Evolutionary conservation across 208 protist species (phyloP).

Genomic region (Vickermania spadyakhi): DNA sequence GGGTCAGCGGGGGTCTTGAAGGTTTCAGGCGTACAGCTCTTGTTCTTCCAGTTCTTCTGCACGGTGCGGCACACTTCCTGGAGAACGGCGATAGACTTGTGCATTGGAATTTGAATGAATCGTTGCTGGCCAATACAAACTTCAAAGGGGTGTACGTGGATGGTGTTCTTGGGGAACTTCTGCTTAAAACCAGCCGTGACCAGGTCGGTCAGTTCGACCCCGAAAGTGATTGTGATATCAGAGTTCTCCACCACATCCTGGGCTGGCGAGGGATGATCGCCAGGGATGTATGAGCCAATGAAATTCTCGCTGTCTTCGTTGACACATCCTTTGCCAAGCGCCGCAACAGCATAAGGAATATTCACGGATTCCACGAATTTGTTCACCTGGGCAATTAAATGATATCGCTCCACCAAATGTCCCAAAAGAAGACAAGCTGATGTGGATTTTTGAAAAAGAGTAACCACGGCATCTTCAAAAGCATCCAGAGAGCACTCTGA

Average conservation of each 20-base stretch:
- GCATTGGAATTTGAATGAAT: slow-evolving; percentile 38
- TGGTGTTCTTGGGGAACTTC: slow-evolving; percentile 29
- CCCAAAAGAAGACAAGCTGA: slow-evolving; percentile 27
- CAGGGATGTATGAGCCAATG: slow-evolving; percentile 38
- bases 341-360: slow-evolving; percentile 28
- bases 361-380: slow-evolving; percentile 23
- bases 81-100: slow-evolving; percentile 21
- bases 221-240: slow-evolving; percentile 31
- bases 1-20: slow-evolving; percentile 6
- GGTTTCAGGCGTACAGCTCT: slow-evolving; percentile 20
- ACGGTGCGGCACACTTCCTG: slow-evolving; percentile 21
- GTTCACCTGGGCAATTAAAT: slow-evolving; percentile 13
- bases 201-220: slow-evolving; percentile 29
- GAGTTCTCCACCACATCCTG: slow-evolving; percentile 27
- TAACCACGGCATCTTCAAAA: slow-evolving; percentile 17
- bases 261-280: slow-evolving; percentile 10
- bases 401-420: slow-evolving; percentile 29
- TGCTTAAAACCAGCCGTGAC: slow-evolving; percentile 25
- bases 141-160: slow-evolving; percentile 42
- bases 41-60: slow-evolving; percentile 24
- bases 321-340: slow-evolving; percentile 34
- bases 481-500: slow-evolving; percentile 15
- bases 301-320: slow-evolving; percentile 32
- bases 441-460: slow-evolving; percentile 8
- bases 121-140: slow-evolving; percentile 22